Evolutionary conservation across 345 rosid genomes (phyloP).

Genomic region (Kernera saxatilis): DNA sequence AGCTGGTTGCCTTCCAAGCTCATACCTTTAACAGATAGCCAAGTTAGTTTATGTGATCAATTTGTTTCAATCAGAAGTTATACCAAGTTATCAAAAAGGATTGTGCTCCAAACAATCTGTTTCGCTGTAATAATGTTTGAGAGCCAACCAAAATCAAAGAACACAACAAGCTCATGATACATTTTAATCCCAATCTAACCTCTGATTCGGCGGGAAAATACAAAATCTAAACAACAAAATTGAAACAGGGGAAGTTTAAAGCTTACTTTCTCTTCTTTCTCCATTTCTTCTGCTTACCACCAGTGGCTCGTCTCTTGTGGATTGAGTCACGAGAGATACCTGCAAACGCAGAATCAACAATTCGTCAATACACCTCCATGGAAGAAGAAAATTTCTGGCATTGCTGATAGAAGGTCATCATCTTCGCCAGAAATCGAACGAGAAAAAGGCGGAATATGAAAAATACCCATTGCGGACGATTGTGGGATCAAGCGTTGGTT

Average conservation of each 20-base stretch:
- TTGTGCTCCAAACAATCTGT: background rate
- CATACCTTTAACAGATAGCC: background rate
- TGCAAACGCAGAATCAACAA: background rate
- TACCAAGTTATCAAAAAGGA: background rate
- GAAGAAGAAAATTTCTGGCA: no score
- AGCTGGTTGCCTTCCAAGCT: conserved; percentile 15
- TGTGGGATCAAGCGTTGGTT: no score
- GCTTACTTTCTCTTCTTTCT: conserved; percentile 53
- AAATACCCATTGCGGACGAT: background rate
- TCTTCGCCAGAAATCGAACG: background rate
- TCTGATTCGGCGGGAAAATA: background rate
- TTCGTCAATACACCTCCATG: background rate
- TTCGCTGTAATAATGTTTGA: background rate
- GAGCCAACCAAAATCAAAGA: background rate
- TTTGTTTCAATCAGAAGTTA: background rate
- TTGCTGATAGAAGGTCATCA: background rate
- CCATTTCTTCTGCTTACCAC: conserved; percentile 56
- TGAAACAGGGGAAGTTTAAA: background rate
- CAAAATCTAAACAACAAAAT: background rate
- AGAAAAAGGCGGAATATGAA: background rate
- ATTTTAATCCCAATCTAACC: background rate
- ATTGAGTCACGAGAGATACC: conserved; percentile 52
- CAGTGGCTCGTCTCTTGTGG: conserved; percentile 63
- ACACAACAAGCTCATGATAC: background rate
- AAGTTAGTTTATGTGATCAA: background rate